Evolutionary conservation across 1,139 yeast genomes (phyloP).

Genomic region (Arxiozyma heterogenica): DNA sequence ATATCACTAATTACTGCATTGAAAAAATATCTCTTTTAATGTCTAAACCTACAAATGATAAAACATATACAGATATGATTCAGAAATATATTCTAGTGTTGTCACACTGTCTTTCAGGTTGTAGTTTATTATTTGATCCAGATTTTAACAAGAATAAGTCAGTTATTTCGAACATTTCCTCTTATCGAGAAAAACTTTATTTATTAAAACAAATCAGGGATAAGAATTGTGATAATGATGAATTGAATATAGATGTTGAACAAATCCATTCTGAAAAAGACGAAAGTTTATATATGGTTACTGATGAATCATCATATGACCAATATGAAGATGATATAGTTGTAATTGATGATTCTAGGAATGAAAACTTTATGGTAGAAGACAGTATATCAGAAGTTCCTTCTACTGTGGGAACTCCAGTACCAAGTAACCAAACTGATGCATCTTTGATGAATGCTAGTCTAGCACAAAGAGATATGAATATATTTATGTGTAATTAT

Average conservation of each 20-base stretch:
- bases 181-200: conserved; percentile 1
- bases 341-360: conserved; percentile 17
- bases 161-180: conserved; percentile 7
- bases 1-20: conserved; percentile 40
- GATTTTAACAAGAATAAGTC: conserved; percentile 30
- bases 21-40: conserved; percentile 37
- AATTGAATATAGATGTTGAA: conserved; percentile 31
- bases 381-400: conserved; percentile 11
- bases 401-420: conserved; percentile 1
- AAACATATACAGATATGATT: conserved; percentile 39
- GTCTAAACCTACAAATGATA: conserved; percentile 21
- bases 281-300: conserved; percentile 9
- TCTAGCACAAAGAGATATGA: conserved; percentile 39
- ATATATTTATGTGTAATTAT: conserved; percentile 36
- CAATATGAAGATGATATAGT: conserved; percentile 38
- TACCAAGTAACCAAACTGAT: background rate
- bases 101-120: conserved; percentile 61
- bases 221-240: conserved; percentile 16
- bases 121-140: conserved; percentile 64
- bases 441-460: conserved; percentile 27
- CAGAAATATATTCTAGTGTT: conserved; percentile 49
- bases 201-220: conserved; percentile 25
- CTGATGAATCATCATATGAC: conserved; percentile 8
- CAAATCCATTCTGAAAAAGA: conserved; percentile 17
- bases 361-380: conserved; percentile 26